phyloP scores from a whole-genome alignment of 2,329 filamentous ascomycete species.

The Aspergillus sp. region DNA sequence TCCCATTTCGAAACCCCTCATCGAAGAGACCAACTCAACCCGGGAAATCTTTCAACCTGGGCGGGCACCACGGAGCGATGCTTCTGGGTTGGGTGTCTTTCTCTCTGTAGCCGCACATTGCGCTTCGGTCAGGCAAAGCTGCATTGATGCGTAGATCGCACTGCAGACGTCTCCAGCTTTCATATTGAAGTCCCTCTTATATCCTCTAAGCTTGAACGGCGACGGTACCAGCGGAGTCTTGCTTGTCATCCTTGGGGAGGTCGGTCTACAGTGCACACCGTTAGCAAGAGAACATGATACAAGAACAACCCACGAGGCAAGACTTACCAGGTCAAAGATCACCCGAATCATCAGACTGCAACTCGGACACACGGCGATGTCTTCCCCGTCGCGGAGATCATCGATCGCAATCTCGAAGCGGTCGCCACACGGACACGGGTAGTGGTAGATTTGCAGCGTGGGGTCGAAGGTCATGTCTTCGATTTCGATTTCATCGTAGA shows the following conservation, averaged over 20 bases:
- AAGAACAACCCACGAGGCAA: slow-evolving; percentile 2
- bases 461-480: slow-evolving; percentile 95
- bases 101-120: neutral
- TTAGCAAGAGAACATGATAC: slow-evolving; percentile 8
- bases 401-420: slow-evolving; percentile 85
- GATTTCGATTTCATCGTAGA: slow-evolving; percentile 98
- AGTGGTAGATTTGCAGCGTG: slow-evolving; percentile 83
- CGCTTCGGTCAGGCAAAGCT: neutral
- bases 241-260: slow-evolving; percentile 48
- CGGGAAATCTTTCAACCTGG: no score
- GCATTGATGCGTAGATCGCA: no score
- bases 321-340: slow-evolving; percentile 78
- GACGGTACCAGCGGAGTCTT: slow-evolving; percentile 28
- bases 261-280: slow-evolving; percentile 43
- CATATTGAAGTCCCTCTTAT: neutral
- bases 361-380: slow-evolving; percentile 95
- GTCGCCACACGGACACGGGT: slow-evolving; percentile 96
- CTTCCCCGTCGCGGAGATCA: slow-evolving; percentile 83
- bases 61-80: no score
- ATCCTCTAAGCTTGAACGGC: slow-evolving; percentile 39
- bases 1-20: neutral
- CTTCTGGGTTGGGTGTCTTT: no score
- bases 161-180: neutral
- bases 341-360: slow-evolving; percentile 96
- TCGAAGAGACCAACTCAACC: neutral